Evolutionary conservation across 441 rosid species (phyloP), one percentile per base, ranked within the genome.

Genomic region (Gossypium gossypioides): DNA sequence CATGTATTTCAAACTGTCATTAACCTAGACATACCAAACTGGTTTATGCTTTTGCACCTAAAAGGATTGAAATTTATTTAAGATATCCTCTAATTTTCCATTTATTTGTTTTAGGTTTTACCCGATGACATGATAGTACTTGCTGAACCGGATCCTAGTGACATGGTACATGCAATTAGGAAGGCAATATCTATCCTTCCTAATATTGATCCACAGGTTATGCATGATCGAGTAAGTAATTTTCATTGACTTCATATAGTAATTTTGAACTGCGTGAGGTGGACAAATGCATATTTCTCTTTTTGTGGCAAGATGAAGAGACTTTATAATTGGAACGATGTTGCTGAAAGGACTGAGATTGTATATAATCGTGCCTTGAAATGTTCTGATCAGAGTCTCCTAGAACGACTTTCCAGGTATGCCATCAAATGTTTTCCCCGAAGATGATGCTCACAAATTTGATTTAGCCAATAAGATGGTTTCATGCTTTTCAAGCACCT

Each of bases 61-160:
- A 21, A 69, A n/a, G 13, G 42, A 58, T 54, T 8, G 58, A 15
- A 52, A 25, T 60, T 54, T 55, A 18, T 64, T 57, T 57, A 21
- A 37, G 63, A 72, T 24, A 75, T 75, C 24, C 69, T 50, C 24
- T 60, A 59, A 5, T 48, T 61, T 57, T 62, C 19, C 65, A 0
- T 61, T 76, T 21, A 51, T 6, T 21, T 13, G 16, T 18, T 75
- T 24, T 67, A 89, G 93, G 96, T 93, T 78, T 76, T 89, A 48
- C 98, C 97, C 8, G 96, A 92, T 82, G 99, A 95, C 85, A 92
- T 92, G 98, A 80, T 95, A 81, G 97, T 95, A 72, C 96, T 95
- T 77, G 95, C 96, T 67, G 87, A 86, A 78, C 98, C 99, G 52
- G 99, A 92, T 87, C 98, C 99, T 7, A 71, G 22, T 78, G 98